Evolutionary conservation across 163 green algal species (phyloP).

Genomic region (Chloromonas sp.): DNA sequence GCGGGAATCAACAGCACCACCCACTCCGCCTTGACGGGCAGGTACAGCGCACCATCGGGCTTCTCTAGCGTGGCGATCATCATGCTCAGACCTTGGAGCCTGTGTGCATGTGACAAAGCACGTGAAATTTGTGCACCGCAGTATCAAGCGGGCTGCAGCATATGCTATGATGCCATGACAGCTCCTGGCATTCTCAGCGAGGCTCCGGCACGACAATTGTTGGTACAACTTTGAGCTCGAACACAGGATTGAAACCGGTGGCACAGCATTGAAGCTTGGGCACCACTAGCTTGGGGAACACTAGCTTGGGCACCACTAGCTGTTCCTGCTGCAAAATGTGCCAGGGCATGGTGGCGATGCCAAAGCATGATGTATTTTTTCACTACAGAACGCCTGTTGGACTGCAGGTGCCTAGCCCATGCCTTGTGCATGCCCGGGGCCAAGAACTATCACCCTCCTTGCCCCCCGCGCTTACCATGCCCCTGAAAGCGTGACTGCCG

Average conservation of each 20-base stretch:
- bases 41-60: slow-evolving; percentile 38
- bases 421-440: no score
- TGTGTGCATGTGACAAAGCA: not conserved
- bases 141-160: not conserved
- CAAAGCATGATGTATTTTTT: no score
- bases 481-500: slow-evolving; percentile 66
- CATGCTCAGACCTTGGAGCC: slow-evolving; percentile 72
- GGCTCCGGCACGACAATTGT: not conserved
- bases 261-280: no score
- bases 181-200: not conserved
- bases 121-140: not conserved
- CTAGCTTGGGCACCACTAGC: no score
- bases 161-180: not conserved
- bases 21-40: slow-evolving; percentile 22
- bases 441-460: not conserved
- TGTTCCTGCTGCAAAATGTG: no score
- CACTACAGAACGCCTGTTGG: no score
- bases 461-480: slow-evolving; percentile 40
- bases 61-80: slow-evolving; percentile 56
- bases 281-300: no score
- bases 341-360: no score
- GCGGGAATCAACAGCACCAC: slow-evolving; percentile 1
- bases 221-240: not conserved
- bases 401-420: no score
- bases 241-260: no score